Evolutionary conservation across 805 yeast species (phyloP).

Genomic region (Spathaspora girioi): DNA sequence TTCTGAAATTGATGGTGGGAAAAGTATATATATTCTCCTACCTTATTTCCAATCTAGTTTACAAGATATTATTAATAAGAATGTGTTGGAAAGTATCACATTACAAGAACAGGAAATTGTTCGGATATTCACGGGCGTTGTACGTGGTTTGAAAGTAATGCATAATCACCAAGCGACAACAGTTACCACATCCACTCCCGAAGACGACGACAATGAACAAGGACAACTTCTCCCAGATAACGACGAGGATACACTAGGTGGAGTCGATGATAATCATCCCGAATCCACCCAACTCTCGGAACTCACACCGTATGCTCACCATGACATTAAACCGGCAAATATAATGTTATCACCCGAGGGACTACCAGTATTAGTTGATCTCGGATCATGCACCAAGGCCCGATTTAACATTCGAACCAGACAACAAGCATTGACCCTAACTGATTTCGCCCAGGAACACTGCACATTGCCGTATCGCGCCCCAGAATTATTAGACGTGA

Average conservation of each 20-base stretch:
- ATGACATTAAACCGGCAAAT: conserved; percentile 88
- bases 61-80: conserved; percentile 72
- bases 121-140: conserved; percentile 64
- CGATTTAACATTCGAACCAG: conserved; percentile 51
- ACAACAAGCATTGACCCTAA: conserved; percentile 69
- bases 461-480: conserved; percentile 87
- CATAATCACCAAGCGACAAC: conserved; percentile 49
- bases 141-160: conserved; percentile 70
- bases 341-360: conserved; percentile 76
- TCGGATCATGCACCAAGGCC: conserved; percentile 77
- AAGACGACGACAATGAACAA: conserved; percentile 24
- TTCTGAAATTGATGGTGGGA: conserved; percentile 76
- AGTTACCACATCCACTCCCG: conserved; percentile 2
- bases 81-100: conserved; percentile 50
- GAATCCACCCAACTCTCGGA: conserved; percentile 5
- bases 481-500: conserved; percentile 82
- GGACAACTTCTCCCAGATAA: conserved; percentile 17
- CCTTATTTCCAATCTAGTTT: conserved; percentile 74
- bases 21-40: conserved; percentile 70
- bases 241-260: conserved; percentile 8
- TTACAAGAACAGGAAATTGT: conserved; percentile 65
- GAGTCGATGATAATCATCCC: conserved; percentile 26
- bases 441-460: conserved; percentile 79
- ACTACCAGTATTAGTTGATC: conserved; percentile 74
- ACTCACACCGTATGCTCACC: conserved; percentile 68